These are phyloP conservation scores for Taphrina wiesneri DNA, from an alignment of 1,139 yeast genomes.

Conservation along the genomic window DNA sequence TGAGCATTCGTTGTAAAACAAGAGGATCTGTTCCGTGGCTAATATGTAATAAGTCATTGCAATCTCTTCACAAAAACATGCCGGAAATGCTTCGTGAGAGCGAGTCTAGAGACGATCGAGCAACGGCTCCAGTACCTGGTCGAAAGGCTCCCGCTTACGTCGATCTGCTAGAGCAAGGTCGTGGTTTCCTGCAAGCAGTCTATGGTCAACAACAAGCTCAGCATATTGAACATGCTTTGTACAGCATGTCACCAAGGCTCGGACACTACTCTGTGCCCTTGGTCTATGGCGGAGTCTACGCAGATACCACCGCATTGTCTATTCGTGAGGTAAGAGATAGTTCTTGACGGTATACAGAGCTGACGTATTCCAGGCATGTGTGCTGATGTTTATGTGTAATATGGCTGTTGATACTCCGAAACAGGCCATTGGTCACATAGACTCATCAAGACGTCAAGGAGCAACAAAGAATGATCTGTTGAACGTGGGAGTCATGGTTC, in stretches of 20 bases:
- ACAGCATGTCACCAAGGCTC: constrained; percentile 15
- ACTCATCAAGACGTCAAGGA: constrained; percentile 22
- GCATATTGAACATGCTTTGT: constrained; percentile 11
- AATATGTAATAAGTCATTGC: constrained; percentile 8
- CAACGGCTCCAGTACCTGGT: not conserved
- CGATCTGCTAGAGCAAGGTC: not conserved
- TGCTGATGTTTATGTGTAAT: constrained; percentile 22
- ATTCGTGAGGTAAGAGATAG: constrained; percentile 3
- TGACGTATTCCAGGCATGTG: constrained; percentile 14
- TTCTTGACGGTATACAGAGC: not conserved
- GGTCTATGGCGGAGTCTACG: constrained; percentile 27
- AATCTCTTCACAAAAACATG: constrained; percentile 26
- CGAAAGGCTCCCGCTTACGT: not conserved
- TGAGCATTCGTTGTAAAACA: not conserved
- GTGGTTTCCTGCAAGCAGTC: constrained; percentile 3
- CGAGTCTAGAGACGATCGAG: not conserved
- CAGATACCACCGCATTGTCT: constrained; percentile 25
- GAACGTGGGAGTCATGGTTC: constrained; percentile 28
- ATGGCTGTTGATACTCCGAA: constrained; percentile 31
- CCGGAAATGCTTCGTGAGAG: constrained; percentile 13
- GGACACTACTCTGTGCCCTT: constrained; percentile 18
- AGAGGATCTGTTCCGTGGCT: too few relatives aligned
- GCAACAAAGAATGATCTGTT: constrained; percentile 5
- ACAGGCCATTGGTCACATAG: constrained; percentile 29
- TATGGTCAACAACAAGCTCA: constrained; percentile 7